Conservation (phyloP, 768 basidiomycete species). For the Xerocomellus intermedius region DNA sequence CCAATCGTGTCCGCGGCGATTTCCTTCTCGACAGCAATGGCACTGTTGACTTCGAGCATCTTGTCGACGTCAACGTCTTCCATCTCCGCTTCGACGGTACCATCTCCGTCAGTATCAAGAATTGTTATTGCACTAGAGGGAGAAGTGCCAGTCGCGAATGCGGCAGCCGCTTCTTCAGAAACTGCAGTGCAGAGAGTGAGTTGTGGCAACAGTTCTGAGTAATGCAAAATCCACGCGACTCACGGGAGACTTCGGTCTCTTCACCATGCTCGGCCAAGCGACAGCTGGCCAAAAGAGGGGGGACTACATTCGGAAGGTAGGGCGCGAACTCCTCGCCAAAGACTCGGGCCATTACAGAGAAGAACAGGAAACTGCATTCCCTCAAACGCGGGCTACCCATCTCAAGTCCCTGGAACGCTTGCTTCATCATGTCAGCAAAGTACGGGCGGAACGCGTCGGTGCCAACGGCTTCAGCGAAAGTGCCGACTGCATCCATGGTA, state of each 20-base stretch:
- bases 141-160: constrained; percentile 73
- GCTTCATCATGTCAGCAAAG: constrained; percentile 95
- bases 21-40: constrained; percentile 98
- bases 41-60: constrained; percentile 89
- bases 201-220: neutral
- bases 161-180: constrained; percentile 52
- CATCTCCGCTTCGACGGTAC: constrained; percentile 58
- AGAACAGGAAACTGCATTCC: constrained; percentile 98
- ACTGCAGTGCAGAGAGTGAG: constrained; percentile 30
- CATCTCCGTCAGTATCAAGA: constrained; percentile 52
- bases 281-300: constrained; percentile 78
- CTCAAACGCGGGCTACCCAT: constrained; percentile 84
- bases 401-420: constrained; percentile 86
- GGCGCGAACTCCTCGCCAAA: constrained; percentile 92
- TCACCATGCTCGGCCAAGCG: constrained; percentile 82
- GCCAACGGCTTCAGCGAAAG: constrained; percentile 96
- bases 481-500: constrained; percentile 98
- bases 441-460: constrained; percentile 91
- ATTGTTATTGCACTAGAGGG: constrained; percentile 68
- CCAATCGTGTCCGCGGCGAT: constrained; percentile 97
- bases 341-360: constrained; percentile 96
- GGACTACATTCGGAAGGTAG: constrained; percentile 84
- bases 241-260: constrained; percentile 42
- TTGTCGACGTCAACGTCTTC: constrained; percentile 85
- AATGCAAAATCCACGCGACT: constrained; percentile 15